These are phyloP conservation scores for Colletotrichum sansevieriae DNA, from an alignment of 2,329 filamentous ascomycete species.

Conservation along the genomic window DNA sequence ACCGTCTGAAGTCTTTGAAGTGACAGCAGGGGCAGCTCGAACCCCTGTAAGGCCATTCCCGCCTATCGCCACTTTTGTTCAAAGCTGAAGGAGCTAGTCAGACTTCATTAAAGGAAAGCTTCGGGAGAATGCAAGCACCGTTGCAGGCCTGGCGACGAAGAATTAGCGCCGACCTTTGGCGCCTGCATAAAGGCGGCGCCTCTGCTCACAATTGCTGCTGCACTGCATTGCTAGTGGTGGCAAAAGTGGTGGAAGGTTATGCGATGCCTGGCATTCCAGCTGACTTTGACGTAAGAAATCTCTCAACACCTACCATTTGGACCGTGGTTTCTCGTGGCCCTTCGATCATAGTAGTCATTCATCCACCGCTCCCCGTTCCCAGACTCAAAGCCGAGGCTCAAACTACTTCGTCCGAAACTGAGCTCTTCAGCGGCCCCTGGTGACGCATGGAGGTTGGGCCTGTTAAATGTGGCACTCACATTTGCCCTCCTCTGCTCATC, in stretches of 20 bases:
- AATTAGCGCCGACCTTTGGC: conserved; percentile 1
- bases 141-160: background rate
- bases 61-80: background rate
- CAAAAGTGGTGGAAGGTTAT: background rate
- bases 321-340: conserved; percentile 34
- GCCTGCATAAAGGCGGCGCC: background rate
- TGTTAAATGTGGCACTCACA: conserved; percentile 5
- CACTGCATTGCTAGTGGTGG: background rate
- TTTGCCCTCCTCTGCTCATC: conserved; percentile 26
- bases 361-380: conserved; percentile 27
- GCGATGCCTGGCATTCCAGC: background rate
- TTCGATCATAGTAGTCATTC: conserved; percentile 38
- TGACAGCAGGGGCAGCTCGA: background rate
- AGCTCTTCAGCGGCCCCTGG: conserved; percentile 17
- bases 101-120: background rate
- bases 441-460: conserved; percentile 26
- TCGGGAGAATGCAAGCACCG: background rate
- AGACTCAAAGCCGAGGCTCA: conserved; percentile 11
- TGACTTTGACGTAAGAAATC: background rate
- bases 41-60: background rate
- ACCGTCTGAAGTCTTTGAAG: conserved; percentile 26
- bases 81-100: background rate
- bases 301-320: conserved; percentile 32
- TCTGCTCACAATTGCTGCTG: background rate
- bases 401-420: conserved; percentile 10